A percentile compares a stretch with the other conserved stretches of the same genome.
These are phyloP conservation scores for Hypoxylon sp. DNA, from an alignment of 2,329 filamentous ascomycete genomes.

Conservation along the genomic window DNA sequence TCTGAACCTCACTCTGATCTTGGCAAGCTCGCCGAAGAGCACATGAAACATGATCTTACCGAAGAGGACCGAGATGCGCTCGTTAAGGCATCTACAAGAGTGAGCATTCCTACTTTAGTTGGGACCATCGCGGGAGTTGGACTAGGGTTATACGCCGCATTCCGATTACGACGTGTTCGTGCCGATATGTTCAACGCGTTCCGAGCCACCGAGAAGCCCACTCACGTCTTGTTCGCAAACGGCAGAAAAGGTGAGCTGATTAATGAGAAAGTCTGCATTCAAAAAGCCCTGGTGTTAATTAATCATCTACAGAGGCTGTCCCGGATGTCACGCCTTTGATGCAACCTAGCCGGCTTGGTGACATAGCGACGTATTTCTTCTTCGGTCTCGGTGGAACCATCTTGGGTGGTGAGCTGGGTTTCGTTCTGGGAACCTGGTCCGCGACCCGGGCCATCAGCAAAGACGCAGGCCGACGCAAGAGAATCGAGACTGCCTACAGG, in stretches of 20 bases:
- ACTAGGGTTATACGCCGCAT: slow-evolving; percentile 65
- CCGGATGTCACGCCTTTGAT: slow-evolving; percentile 68
- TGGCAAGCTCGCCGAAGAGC: slow-evolving; percentile 62
- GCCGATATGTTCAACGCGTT: slow-evolving; percentile 69
- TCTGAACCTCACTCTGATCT: slow-evolving; percentile 57
- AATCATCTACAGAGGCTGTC: slow-evolving; percentile 57
- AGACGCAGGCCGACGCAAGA: slow-evolving; percentile 61
- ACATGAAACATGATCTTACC: slow-evolving; percentile 63
- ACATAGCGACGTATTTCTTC: slow-evolving; percentile 69
- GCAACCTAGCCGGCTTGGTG: slow-evolving; percentile 65
- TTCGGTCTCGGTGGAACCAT: slow-evolving; percentile 69
- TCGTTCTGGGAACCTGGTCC: slow-evolving; percentile 64
- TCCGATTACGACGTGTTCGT: slow-evolving; percentile 63
- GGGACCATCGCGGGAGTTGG: slow-evolving; percentile 69
- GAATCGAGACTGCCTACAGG: slow-evolving; percentile 70
- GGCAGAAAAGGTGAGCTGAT: slow-evolving; percentile 61
- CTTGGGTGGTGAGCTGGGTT: slow-evolving; percentile 69
- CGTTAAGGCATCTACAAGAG: slow-evolving; percentile 61
- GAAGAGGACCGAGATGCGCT: slow-evolving; percentile 67
- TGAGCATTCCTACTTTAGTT: slow-evolving; percentile 63
- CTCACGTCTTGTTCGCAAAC: slow-evolving; percentile 67
- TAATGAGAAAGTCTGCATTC: neutral
- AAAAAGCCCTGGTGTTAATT: slow-evolving; percentile 2
- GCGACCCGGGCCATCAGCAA: slow-evolving; percentile 61
- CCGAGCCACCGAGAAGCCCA: slow-evolving; percentile 67